Evolutionary conservation across 371 early-diverging fungal genomes (phyloP), one percentile per base, ranked within the genome.

Genomic region (Actinomortierella wolfii): DNA sequence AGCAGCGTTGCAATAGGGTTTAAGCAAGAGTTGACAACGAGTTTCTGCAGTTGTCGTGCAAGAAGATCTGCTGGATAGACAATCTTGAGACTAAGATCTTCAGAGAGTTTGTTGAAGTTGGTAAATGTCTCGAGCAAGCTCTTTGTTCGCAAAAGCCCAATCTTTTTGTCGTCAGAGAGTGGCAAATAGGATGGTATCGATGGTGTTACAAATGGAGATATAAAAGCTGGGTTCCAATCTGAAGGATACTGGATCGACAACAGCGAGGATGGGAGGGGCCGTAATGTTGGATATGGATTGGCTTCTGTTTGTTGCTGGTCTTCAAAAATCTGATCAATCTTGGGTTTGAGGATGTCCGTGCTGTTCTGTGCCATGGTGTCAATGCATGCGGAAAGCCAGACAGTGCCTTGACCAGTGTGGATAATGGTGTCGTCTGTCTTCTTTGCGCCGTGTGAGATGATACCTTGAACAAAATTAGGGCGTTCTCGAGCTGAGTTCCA

Each of bases 401-500:
- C 71, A 24, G 56, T 41, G 0, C 71, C 71, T 24, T 13, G 57
- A 26, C 71, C 71, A 5, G 71, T 70, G 46, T 70, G 71, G 20
- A 70, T 51, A 26, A 70, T 47, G 4, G 71, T 70, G 39, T 64
- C 54, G 0, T 42, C 65, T 1, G 24, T 54, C 41, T 65, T 70
- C 48, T 61, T 61, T 0, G 62, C 71, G 0, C 71, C 71, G 47
- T 70, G 71, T 5, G 70, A 57, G 51, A 70, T 70, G 48, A 70
- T 64, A 6, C 70, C 70, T 23, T 70, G 70, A 24, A 70, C 65
- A 61, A 70, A 70, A n/a, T 61, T 70, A 6, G 71, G 71, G 43
- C 55, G 18, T n/a, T 70, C 65, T 14, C 18, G 29, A 13, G 57
- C 61, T 28, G 53, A 46, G 6, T 53, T 54, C 71, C 71, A 70